Evolutionary conservation across 192 early-diverging fungal genomes (phyloP).

Genomic region (Rhizophlyctis rosea): DNA sequence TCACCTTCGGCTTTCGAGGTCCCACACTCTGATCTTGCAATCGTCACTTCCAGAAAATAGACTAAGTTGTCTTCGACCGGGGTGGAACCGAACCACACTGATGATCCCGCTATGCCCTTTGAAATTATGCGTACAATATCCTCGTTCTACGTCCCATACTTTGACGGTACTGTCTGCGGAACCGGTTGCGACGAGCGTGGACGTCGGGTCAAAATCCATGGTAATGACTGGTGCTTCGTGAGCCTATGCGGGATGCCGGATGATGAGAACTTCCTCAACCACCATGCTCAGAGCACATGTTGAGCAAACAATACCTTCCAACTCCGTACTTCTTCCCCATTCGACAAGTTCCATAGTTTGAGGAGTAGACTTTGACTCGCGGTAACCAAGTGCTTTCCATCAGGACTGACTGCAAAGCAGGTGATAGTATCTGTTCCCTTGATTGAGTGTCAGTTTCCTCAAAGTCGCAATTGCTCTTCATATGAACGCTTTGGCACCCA

Average conservation of each 20-base stretch:
- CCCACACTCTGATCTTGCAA: constrained; percentile 87
- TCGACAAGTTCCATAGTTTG: constrained; percentile 72
- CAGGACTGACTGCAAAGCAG: constrained; percentile 77
- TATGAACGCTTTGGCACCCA: no score
- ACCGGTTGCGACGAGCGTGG: constrained; percentile 92
- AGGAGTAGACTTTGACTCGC: constrained; percentile 80
- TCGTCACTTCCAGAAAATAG: constrained; percentile 90
- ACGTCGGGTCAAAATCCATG: constrained; percentile 86
- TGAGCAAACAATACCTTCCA: constrained; percentile 51
- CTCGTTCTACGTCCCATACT: constrained; percentile 93
- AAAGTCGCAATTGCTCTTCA: no score
- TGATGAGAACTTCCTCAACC: no score
- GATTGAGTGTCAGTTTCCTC: no score
- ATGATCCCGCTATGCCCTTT: constrained; percentile 89
- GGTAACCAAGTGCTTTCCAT: constrained; percentile 72
- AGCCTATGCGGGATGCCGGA: constrained; percentile 43
- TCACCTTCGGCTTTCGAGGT: constrained; percentile 71
- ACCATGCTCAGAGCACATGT: neutral
- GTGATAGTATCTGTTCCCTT: constrained; percentile 85
- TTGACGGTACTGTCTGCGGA: constrained; percentile 93
- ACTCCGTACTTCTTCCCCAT: constrained; percentile 54
- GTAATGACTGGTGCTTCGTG: constrained; percentile 92
- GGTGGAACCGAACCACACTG: constrained; percentile 79
- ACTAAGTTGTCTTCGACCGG: constrained; percentile 30
- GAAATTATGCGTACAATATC: constrained; percentile 94